Evolutionary conservation across 2,329 filamentous ascomycete genomes (phyloP).

Genomic region (Colletotrichum sp.): DNA sequence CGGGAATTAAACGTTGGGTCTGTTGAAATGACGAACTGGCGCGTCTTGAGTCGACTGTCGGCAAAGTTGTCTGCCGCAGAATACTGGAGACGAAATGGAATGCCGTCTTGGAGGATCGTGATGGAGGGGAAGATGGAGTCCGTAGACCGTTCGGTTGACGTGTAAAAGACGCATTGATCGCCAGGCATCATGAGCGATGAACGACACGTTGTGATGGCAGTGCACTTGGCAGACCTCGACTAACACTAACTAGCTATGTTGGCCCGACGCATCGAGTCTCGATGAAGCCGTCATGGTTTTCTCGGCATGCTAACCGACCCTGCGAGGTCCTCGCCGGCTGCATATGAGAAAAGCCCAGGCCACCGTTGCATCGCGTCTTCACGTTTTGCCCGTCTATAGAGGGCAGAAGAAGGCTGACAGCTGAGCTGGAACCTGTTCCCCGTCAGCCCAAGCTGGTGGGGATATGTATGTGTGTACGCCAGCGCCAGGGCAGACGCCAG

Average conservation of each 20-base stretch:
- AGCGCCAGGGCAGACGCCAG: not conserved
- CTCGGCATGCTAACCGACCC: not conserved
- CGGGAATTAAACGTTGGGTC: constrained; percentile 6
- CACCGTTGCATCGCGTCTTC: not conserved
- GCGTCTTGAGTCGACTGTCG: not conserved
- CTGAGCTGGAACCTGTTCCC: not conserved
- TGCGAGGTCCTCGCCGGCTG: not conserved
- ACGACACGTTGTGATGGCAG: not conserved
- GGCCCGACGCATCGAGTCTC: not conserved
- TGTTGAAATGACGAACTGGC: not conserved
- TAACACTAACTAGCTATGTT: not conserved
- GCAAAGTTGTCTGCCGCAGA: not conserved
- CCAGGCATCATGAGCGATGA: not conserved
- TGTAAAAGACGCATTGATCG: not conserved
- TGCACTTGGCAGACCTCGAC: not conserved
- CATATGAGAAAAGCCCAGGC: not conserved
- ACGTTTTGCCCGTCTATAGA: not conserved
- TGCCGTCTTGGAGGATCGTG: not conserved
- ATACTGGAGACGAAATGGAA: not conserved
- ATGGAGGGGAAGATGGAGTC: not conserved
- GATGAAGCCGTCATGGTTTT: not conserved
- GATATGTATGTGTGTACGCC: not conserved
- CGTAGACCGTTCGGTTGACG: not conserved
- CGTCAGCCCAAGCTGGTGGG: not conserved
- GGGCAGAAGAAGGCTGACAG: not conserved